These are phyloP conservation scores for Pythium brassicae DNA, from an alignment of 352 stramenopile species.

Conservation along the genomic window DNA sequence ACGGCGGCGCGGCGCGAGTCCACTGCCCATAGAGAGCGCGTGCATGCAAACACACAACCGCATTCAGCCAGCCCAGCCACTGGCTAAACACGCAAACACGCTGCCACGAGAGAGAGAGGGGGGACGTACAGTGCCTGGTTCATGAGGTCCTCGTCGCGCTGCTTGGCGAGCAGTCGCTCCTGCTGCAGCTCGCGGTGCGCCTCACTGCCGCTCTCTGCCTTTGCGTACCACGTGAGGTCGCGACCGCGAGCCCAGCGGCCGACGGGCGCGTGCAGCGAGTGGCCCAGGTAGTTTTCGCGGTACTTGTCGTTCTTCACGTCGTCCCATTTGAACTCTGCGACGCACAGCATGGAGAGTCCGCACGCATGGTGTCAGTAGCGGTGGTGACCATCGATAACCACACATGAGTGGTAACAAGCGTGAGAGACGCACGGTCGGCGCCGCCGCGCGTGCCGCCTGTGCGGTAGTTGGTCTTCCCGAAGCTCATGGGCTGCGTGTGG, in stretches of 20 bases:
- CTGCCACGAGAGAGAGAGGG: background rate
- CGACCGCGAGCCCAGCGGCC: conserved; percentile 89
- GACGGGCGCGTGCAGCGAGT: conserved; percentile 85
- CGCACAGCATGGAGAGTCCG: background rate
- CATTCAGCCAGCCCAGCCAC: background rate
- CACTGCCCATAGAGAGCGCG: conserved; percentile 35
- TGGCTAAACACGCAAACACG: background rate
- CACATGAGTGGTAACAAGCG: background rate
- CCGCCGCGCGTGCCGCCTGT: conserved; percentile 81
- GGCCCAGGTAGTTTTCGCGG: conserved; percentile 88
- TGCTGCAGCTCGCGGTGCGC: conserved; percentile 44
- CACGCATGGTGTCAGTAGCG: too few relatives aligned
- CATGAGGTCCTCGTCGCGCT: conserved; percentile 87
- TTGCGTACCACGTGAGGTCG: conserved; percentile 89
- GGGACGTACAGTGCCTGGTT: conserved; percentile 80
- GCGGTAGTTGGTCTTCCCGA: conserved; percentile 85
- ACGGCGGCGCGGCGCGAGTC: conserved; percentile 55
- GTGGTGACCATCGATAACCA: background rate
- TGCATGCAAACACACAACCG: background rate
- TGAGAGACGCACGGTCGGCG: conserved; percentile 65
- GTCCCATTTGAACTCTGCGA: conserved; percentile 90
- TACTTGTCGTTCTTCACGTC: conserved; percentile 94
- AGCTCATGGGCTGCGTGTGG: conserved; percentile 59
- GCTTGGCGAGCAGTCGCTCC: conserved; percentile 70
- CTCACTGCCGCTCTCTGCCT: conserved; percentile 37